phyloP scores from a whole-genome alignment of 805 yeast species.

The Zygosaccharomyces bailii region DNA sequence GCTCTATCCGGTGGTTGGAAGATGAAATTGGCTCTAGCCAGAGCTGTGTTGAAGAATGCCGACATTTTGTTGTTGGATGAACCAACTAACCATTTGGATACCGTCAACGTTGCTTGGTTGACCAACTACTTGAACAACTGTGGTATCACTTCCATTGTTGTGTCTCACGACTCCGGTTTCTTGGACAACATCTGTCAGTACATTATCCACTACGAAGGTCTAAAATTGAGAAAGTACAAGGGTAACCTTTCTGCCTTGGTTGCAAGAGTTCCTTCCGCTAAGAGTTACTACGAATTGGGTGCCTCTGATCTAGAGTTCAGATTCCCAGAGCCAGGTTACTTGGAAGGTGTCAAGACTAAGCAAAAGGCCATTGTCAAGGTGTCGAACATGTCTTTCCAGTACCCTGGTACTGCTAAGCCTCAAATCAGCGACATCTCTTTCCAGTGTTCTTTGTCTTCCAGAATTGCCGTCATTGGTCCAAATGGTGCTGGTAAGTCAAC shows the following conservation, averaged over 20 bases:
- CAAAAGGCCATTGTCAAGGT: constrained; percentile 99
- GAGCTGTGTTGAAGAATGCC: constrained; percentile 98
- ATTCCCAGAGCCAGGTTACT: constrained; percentile 99
- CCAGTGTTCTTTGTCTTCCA: constrained; percentile 98
- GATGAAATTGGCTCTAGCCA: constrained; percentile 98
- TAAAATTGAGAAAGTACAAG: constrained; percentile 98
- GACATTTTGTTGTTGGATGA: constrained; percentile 97
- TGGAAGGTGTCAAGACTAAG: constrained; percentile 99
- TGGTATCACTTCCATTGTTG: constrained; percentile 97
- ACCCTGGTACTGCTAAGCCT: constrained; percentile 97
- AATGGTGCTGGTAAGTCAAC: constrained; percentile 99
- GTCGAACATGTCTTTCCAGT: constrained; percentile 96
- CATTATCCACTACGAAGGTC: constrained; percentile 99
- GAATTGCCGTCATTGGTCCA: constrained; percentile 99
- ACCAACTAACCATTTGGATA: constrained; percentile 99
- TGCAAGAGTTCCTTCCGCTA: constrained; percentile 97
- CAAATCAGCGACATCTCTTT: constrained; percentile 87
- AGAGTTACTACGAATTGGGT: constrained; percentile 97
- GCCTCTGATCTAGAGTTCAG: constrained; percentile 95
- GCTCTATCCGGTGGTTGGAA: constrained; percentile 99
- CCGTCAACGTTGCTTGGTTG: constrained; percentile 99
- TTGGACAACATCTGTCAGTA: constrained; percentile 95
- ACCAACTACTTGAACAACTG: constrained; percentile 98
- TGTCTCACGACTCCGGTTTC: constrained; percentile 99
- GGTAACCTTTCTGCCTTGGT: constrained; percentile 99